Conservation (phyloP, 2,329 filamentous ascomycete species). For the Clonostachys solani region DNA sequence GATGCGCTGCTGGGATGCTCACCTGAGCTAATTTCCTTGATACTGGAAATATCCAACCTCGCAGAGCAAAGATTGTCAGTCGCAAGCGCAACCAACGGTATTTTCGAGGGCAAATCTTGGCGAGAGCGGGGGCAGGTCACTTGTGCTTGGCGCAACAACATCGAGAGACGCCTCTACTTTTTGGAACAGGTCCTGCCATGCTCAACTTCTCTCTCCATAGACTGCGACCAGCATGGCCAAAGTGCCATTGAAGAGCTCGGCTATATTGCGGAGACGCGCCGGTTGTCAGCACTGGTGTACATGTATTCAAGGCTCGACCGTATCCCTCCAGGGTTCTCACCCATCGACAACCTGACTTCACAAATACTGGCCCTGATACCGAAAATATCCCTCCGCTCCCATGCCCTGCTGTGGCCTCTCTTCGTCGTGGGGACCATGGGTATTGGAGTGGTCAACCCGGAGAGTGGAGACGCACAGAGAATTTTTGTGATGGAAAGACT, state of each 20-base stretch:
- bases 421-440: background rate
- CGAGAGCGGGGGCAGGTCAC: background rate
- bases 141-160: background rate
- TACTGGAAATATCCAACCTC: background rate
- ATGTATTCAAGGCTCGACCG: background rate
- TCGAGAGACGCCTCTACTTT: background rate
- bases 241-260: background rate
- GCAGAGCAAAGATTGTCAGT: background rate
- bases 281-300: background rate
- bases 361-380: background rate
- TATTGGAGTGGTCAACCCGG: background rate
- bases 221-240: too few relatives aligned
- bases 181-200: background rate
- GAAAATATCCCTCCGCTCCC: background rate
- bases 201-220: background rate
- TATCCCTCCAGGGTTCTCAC: background rate
- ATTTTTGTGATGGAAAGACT: background rate
- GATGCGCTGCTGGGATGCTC: background rate
- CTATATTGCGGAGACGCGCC: background rate
- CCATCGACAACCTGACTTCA: background rate
- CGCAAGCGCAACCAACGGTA: background rate
- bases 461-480: background rate
- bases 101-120: background rate
- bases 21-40: background rate
- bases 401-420: background rate